Evolutionary conservation across 148 eudicot genomes (phyloP), one percentile per base, ranked within the genome.

Genomic region (Oxyria digyna): DNA sequence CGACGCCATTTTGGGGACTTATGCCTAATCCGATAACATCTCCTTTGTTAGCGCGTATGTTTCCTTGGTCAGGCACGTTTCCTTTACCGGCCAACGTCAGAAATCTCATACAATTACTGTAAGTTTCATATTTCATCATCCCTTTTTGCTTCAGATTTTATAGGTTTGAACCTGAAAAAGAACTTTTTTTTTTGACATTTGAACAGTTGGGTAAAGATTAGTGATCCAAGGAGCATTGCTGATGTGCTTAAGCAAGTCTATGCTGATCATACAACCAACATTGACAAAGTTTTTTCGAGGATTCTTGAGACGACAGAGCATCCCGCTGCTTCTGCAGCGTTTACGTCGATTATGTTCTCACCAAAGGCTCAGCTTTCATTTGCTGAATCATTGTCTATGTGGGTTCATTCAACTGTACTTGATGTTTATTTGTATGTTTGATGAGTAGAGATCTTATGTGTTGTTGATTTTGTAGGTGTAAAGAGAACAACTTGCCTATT

Each of bases 1-100:
- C 98, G 66, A 90, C 98, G 46, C 98, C 97, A 43, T 89, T 94
- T 77, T 94, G 98, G 98, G 98, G 96, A 14, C 82, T 94, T 80
- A 87, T 94, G 67, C 98, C 98, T 3, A 94, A 94, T 70, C 89
- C 96, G 13, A 68, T 55, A 45, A 86, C 78, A 75, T 87, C 89
- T 63, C 98, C 97, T 35, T 78, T 80, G 66, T 81, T 94, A 20
- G 85, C 96, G 8, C 79, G 76, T 81, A 67, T 85, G 43, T 86
- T 94, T 75, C 92, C 98, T 40, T 85, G 90, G 91, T 82, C 89
- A 24, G 97, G 98, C 76, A 86, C 91, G 70, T 94, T 94, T 80
- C 98, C 98, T 73, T 77, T 94, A 46, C 98, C 98, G 79, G 68
- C 87, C 38, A 74, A 76, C 54, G 85, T 94, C 14, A 85, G 77